phyloP scores from a whole-genome alignment of 768 basidiomycete species.

The Mycena floridula region DNA sequence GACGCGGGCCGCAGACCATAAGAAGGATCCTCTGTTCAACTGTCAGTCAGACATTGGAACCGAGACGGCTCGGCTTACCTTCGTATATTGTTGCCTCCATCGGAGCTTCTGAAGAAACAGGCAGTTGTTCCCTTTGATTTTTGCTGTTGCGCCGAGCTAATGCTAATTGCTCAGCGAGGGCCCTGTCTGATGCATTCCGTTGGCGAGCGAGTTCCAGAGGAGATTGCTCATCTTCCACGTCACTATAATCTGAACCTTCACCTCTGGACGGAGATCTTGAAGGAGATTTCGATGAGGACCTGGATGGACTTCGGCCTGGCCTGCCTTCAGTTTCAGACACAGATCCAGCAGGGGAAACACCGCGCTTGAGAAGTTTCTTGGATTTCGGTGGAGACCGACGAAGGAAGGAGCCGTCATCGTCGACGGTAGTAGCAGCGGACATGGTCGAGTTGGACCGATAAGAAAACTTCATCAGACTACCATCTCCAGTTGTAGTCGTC shows the following conservation, averaged over 20 bases:
- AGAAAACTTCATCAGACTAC: constrained; percentile 67
- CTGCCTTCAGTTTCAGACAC: constrained; percentile 43
- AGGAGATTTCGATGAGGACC: constrained; percentile 25
- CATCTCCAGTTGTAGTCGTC: constrained; percentile 61
- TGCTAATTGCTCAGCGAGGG: constrained; percentile 72
- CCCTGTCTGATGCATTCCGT: constrained; percentile 65
- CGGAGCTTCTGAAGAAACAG: constrained; percentile 37
- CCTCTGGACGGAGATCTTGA: constrained; percentile 43
- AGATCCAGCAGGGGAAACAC: constrained; percentile 32
- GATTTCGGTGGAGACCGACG: constrained; percentile 40
- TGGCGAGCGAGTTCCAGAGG: constrained; percentile 29
- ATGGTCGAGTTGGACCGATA: constrained; percentile 62
- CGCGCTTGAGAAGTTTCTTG: constrained; percentile 35
- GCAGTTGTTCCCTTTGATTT: constrained; percentile 53
- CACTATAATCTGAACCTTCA: constrained; percentile 30
- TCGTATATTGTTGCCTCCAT: constrained; percentile 72
- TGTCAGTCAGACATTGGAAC: too few relatives aligned
- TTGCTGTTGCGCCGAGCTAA: constrained; percentile 81
- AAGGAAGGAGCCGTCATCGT: constrained; percentile 53
- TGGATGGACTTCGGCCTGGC: constrained; percentile 31
- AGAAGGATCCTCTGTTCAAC: too few relatives aligned
- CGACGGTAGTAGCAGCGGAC: constrained; percentile 59
- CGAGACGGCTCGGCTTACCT: too few relatives aligned
- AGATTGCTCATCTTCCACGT: constrained; percentile 40
- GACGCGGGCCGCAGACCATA: constrained; percentile 40